Conservation (phyloP, 305 asterid genomes). For the Fraxinus dipetala region DNA sequence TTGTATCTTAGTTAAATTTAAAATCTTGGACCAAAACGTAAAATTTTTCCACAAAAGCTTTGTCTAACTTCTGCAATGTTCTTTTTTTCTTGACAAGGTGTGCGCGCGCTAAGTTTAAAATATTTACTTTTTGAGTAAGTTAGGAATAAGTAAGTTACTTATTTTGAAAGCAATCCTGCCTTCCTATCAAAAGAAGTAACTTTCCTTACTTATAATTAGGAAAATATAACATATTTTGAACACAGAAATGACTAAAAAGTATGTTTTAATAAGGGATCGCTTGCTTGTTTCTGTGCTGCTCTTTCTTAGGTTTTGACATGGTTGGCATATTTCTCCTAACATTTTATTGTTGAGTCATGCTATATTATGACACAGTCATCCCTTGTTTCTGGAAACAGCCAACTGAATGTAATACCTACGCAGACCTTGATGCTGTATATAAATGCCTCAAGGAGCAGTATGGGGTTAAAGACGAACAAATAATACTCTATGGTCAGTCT, state of each 20-base stretch:
- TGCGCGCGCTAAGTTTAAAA: neutral
- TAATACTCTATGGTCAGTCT: conserved; percentile 92
- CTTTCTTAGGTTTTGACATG: neutral
- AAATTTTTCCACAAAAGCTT: neutral
- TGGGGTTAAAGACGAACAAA: conserved; percentile 84
- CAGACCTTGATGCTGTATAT: conserved; percentile 97
- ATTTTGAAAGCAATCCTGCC: neutral
- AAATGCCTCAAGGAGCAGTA: conserved; percentile 93
- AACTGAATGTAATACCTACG: conserved; percentile 89
- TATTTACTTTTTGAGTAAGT: neutral
- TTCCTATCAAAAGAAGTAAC: neutral
- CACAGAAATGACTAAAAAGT: neutral
- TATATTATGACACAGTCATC: conserved; percentile 39
- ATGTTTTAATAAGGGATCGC: neutral
- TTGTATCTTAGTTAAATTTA: neutral
- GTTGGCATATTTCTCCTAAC: neutral
- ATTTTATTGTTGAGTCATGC: conserved; percentile 16
- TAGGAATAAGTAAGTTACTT: neutral
- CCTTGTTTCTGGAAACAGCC: conserved; percentile 79
- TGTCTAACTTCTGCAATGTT: neutral
- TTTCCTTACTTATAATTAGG: neutral
- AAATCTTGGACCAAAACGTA: neutral
- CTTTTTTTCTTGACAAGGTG: neutral
- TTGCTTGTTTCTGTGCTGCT: neutral
- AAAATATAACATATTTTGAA: neutral